These are phyloP conservation scores for Trametes hirsuta DNA, from an alignment of 1,284 basidiomycete genomes.

Conservation along the genomic window DNA sequence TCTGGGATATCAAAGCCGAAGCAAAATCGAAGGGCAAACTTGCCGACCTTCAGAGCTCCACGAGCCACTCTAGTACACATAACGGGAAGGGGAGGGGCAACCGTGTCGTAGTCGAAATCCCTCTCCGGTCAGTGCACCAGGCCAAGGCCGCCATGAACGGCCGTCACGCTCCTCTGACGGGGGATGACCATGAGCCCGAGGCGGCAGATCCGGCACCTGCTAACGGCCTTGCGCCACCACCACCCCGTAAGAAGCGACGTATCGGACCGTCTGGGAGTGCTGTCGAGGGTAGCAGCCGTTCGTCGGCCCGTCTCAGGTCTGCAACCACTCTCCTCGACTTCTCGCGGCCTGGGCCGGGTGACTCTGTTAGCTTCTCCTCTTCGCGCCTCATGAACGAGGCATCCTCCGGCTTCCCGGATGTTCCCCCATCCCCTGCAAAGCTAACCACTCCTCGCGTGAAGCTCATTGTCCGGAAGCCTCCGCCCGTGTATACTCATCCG, in stretches of 20 bases:
- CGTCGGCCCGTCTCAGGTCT: conserved; percentile 7
- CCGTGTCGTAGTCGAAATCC: neutral
- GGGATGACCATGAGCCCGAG: neutral
- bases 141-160: no score
- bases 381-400: conserved; percentile 3
- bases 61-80: neutral
- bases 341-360: neutral
- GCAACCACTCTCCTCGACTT: conserved; percentile 7
- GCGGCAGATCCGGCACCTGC: no score
- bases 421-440: conserved; percentile 27
- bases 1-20: conserved; percentile 33
- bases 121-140: neutral
- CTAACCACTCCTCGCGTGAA: conserved; percentile 58
- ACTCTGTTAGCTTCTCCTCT: neutral
- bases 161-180: no score
- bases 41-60: neutral
- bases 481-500: conserved; percentile 65
- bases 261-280: conserved; percentile 4
- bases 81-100: conserved; percentile 13
- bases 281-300: neutral
- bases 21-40: conserved; percentile 32
- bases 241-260: conserved; percentile 31
- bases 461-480: conserved; percentile 69
- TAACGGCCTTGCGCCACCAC: conserved; percentile 9
- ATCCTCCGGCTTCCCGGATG: conserved; percentile 15